Percentiles rank a stretch among this genome's conserved stretches.
These are phyloP conservation scores for Aspergillus nidulans DNA, from an alignment of 495 filamentous ascomycete species.

Conservation along the genomic window DNA sequence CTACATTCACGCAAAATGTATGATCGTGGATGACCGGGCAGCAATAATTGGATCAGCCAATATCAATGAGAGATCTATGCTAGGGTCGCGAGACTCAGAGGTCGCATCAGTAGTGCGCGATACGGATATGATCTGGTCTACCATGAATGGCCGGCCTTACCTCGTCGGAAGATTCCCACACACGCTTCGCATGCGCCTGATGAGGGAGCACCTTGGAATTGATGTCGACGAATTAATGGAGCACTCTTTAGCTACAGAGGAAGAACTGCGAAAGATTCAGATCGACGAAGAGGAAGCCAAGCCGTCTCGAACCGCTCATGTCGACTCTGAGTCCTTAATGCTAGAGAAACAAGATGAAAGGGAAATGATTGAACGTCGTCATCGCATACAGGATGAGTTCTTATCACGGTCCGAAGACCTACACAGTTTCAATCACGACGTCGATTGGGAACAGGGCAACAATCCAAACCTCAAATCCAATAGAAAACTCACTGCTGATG, in stretches of 20 bases:
- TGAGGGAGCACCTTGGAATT: slow-evolving; percentile 94
- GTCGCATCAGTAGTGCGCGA: slow-evolving; percentile 88
- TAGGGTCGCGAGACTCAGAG: slow-evolving; percentile 87
- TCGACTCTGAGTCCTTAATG: slow-evolving; percentile 32
- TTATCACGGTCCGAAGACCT: slow-evolving; percentile 57
- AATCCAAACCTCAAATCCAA: slow-evolving; percentile 58
- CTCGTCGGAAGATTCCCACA: slow-evolving; percentile 89
- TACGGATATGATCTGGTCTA: slow-evolving; percentile 88
- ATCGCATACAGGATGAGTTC: slow-evolving; percentile 58
- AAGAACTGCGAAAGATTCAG: slow-evolving; percentile 41
- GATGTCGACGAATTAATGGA: slow-evolving; percentile 90
- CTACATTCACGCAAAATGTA: slow-evolving; percentile 97
- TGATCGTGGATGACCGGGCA: slow-evolving; percentile 91
- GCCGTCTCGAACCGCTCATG: slow-evolving; percentile 15
- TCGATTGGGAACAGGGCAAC: slow-evolving; percentile 61
- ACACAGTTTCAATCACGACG: slow-evolving; percentile 81
- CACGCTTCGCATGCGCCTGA: slow-evolving; percentile 85
- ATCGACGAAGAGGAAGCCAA: slow-evolving; percentile 31
- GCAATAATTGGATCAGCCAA: slow-evolving; percentile 97
- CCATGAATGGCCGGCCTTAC: slow-evolving; percentile 85
- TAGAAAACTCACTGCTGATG: slow-evolving; percentile 58
- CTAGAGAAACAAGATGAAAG: slow-evolving; percentile 46
- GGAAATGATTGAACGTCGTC: slow-evolving; percentile 52
- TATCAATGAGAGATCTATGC: slow-evolving; percentile 97
- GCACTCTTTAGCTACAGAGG: slow-evolving; percentile 57